Percentiles rank a stretch among this genome's conserved stretches.
These are phyloP conservation scores for Hanseniaspora nectarophila DNA, from an alignment of 805 yeast species.

Conservation along the genomic window DNA sequence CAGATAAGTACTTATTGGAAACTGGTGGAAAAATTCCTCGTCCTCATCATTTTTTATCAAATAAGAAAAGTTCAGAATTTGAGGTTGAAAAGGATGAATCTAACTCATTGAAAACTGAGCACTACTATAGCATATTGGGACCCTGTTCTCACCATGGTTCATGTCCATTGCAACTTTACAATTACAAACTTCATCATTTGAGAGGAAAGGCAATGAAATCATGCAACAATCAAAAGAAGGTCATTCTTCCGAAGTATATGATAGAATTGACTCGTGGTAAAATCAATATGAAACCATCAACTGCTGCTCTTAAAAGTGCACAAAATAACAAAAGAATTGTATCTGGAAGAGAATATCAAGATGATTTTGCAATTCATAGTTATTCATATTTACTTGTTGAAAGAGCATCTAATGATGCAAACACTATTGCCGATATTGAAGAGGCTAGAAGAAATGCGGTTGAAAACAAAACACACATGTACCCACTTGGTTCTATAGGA, in stretches of 20 bases:
- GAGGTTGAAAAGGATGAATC: not conserved
- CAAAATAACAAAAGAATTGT: not conserved
- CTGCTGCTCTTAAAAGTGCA: slow-evolving; percentile 35
- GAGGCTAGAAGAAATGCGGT: slow-evolving; percentile 26
- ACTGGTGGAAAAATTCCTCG: slow-evolving; percentile 50
- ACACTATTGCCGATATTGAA: slow-evolving; percentile 34
- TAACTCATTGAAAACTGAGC: slow-evolving; percentile 26
- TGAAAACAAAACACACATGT: slow-evolving; percentile 13
- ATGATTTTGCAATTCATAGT: slow-evolving; percentile 56
- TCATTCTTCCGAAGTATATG: slow-evolving; percentile 67
- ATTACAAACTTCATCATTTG: slow-evolving; percentile 51
- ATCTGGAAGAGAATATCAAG: slow-evolving; percentile 66
- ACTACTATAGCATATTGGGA: slow-evolving; percentile 58
- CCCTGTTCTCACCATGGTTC: slow-evolving; percentile 83
- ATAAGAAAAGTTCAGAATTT: not conserved
- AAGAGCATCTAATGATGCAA: slow-evolving; percentile 39
- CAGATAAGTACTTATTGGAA: slow-evolving; percentile 47
- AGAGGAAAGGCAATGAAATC: slow-evolving; percentile 53
- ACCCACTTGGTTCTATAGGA: slow-evolving; percentile 33
- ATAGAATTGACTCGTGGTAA: slow-evolving; percentile 78
- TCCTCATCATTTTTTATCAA: slow-evolving; percentile 35
- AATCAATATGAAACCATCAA: slow-evolving; percentile 32
- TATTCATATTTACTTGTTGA: slow-evolving; percentile 65
- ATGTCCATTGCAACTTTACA: slow-evolving; percentile 76
- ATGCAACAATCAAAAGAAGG: slow-evolving; percentile 61